A percentile compares a stretch with the other conserved stretches of the same genome.
Conservation (phyloP, 352 stramenopile genomes). For the Globisporangium iwayamae region DNA sequence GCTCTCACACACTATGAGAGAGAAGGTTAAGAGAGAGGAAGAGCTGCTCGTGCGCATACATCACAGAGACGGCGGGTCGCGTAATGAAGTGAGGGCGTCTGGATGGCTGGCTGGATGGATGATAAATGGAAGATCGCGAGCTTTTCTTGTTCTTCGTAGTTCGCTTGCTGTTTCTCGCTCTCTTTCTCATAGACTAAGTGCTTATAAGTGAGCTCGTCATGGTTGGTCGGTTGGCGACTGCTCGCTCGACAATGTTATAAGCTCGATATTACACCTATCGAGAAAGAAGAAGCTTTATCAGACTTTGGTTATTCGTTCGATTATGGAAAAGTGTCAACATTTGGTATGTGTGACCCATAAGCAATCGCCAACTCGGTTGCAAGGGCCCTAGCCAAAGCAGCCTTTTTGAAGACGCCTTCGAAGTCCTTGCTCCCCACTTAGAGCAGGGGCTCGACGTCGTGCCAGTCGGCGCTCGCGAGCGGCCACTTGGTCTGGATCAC, state of each 20-base stretch:
- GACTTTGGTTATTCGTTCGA: neutral
- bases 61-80: no score
- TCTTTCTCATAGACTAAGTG: neutral
- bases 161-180: neutral
- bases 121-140: conserved; percentile 1
- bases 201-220: neutral
- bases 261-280: no score
- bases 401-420: no score
- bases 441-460: conserved; percentile 82
- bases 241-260: no score
- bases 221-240: neutral
- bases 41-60: neutral
- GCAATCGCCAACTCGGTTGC: no score
- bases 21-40: neutral
- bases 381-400: no score
- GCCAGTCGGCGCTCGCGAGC: conserved; percentile 78
- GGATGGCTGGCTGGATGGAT: conserved; percentile 2
- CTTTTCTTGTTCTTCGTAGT: conserved; percentile 1
- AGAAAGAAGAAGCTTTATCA: neutral
- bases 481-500: conserved; percentile 90
- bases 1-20: neutral
- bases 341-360: neutral
- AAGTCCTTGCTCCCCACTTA: conserved; percentile 21
- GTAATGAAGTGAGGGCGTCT: no score
- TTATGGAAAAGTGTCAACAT: conserved; percentile 2